phyloP scores from a whole-genome alignment of 768 basidiomycete genomes.

The Amyloporia xantha region DNA sequence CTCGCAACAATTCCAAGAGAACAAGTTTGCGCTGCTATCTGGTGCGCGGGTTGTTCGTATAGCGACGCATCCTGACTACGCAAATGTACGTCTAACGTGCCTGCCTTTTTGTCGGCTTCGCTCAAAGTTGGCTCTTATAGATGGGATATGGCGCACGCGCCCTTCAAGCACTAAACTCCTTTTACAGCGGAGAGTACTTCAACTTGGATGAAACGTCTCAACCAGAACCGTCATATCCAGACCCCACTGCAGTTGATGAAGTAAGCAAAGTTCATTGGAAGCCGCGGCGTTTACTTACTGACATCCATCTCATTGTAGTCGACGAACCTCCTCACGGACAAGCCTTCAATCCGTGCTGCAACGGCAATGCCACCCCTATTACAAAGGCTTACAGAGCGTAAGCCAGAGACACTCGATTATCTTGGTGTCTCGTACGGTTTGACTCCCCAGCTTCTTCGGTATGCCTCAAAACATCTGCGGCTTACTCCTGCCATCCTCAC shows the following conservation, averaged over 20 bases:
- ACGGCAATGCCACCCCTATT: constrained; percentile 88
- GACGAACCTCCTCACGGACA: constrained; percentile 68
- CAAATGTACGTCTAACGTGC: constrained; percentile 44
- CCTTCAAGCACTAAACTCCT: constrained; percentile 77
- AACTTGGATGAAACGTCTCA: constrained; percentile 66
- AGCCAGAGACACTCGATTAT: constrained; percentile 88
- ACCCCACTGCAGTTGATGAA: constrained; percentile 43
- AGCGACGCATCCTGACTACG: constrained; percentile 94
- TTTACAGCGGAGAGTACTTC: constrained; percentile 90
- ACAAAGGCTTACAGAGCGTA: constrained; percentile 82
- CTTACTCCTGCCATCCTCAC: constrained; percentile 2
- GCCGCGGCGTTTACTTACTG: background rate
- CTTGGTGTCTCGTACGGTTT: constrained; percentile 95
- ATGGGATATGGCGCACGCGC: constrained; percentile 97
- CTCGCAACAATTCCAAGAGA: constrained; percentile 93
- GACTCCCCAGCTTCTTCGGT: constrained; percentile 78
- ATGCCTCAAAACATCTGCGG: too few species aligned
- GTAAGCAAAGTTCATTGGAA: constrained; percentile 29
- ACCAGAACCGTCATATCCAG: constrained; percentile 53
- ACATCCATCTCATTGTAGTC: constrained; percentile 24
- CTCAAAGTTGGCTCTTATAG: constrained; percentile 32
- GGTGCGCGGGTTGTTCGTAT: constrained; percentile 90
- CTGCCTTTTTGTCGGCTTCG: constrained; percentile 5
- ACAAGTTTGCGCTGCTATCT: constrained; percentile 84
- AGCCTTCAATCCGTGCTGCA: constrained; percentile 62